These are phyloP conservation scores for Mycena polygramma DNA, from an alignment of 768 basidiomycete species.

Conservation along the genomic window DNA sequence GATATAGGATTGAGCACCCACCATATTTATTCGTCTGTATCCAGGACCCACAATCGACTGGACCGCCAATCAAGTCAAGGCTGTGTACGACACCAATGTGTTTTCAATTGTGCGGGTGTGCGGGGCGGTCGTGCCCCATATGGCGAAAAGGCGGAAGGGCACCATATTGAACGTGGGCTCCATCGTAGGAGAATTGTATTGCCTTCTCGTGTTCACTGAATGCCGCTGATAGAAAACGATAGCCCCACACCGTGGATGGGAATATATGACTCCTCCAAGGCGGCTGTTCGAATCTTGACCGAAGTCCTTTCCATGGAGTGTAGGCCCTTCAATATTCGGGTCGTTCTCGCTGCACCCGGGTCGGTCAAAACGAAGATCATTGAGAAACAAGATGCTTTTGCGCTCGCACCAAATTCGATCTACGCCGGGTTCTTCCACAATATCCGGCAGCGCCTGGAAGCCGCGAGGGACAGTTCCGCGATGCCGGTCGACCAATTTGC, in stretches of 20 bases:
- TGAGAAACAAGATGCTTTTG: constrained; percentile 39
- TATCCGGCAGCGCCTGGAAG: constrained; percentile 1
- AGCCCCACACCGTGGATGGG: constrained; percentile 35
- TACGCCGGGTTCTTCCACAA: constrained; percentile 7
- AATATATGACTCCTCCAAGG: constrained; percentile 67
- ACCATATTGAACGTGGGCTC: constrained; percentile 2
- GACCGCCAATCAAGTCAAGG: neutral
- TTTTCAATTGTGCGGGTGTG: constrained; percentile 1
- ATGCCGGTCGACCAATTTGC: neutral
- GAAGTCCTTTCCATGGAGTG: constrained; percentile 80
- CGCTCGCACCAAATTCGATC: neutral
- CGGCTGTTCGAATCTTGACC: constrained; percentile 68
- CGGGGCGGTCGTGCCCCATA: constrained; percentile 10
- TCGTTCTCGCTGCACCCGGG: constrained; percentile 78
- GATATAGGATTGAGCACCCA: too few relatives aligned
- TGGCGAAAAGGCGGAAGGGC: constrained; percentile 12
- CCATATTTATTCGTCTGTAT: too few relatives aligned
- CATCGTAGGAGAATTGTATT: constrained; percentile 2
- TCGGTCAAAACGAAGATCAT: constrained; percentile 73
- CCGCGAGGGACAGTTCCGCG: neutral
- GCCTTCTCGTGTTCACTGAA: neutral
- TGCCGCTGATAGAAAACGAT: neutral
- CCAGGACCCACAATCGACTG: neutral
- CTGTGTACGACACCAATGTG: constrained; percentile 13
- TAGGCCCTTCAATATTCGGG: constrained; percentile 77